Evolutionary conservation across 352 stramenopile genomes (phyloP).

Genomic region (Phytophthora kernoviae): DNA sequence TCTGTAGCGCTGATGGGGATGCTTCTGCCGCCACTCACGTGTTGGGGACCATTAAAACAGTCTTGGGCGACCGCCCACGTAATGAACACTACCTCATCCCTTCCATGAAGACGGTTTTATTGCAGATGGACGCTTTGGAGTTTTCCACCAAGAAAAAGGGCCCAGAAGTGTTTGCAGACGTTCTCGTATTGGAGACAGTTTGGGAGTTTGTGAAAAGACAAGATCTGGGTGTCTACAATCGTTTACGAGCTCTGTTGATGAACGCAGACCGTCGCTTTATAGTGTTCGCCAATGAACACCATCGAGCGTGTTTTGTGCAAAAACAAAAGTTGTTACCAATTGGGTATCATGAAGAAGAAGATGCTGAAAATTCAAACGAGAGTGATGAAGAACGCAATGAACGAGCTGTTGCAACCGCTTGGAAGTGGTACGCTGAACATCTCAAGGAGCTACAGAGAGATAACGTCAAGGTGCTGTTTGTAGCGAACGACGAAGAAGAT

Average conservation of each 20-base stretch:
- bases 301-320: slow-evolving; percentile 77
- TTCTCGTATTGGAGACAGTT: slow-evolving; percentile 93
- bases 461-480: slow-evolving; percentile 55
- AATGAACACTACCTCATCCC: slow-evolving; percentile 78
- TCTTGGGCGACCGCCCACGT: slow-evolving; percentile 56
- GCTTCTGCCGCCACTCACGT: slow-evolving; percentile 58
- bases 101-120: slow-evolving; percentile 90
- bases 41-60: slow-evolving; percentile 59
- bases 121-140: slow-evolving; percentile 92
- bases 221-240: slow-evolving; percentile 90
- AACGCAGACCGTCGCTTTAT: slow-evolving; percentile 86
- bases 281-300: slow-evolving; percentile 95
- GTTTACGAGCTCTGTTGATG: slow-evolving; percentile 86
- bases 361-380: slow-evolving; percentile 36
- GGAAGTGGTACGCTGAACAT: slow-evolving; percentile 78
- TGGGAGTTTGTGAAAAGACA: slow-evolving; percentile 89
- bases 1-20: slow-evolving; percentile 68
- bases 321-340: slow-evolving; percentile 47
- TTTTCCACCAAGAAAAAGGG: slow-evolving; percentile 68
- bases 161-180: slow-evolving; percentile 68
- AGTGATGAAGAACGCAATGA: slow-evolving; percentile 85
- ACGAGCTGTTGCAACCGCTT: slow-evolving; percentile 80
- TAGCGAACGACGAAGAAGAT: slow-evolving; percentile 74
- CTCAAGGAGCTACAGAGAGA: slow-evolving; percentile 55
- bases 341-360: slow-evolving; percentile 27